Conservation (phyloP, 306 rosid genomes). For the Pterocarpus macrocarpus region DNA sequence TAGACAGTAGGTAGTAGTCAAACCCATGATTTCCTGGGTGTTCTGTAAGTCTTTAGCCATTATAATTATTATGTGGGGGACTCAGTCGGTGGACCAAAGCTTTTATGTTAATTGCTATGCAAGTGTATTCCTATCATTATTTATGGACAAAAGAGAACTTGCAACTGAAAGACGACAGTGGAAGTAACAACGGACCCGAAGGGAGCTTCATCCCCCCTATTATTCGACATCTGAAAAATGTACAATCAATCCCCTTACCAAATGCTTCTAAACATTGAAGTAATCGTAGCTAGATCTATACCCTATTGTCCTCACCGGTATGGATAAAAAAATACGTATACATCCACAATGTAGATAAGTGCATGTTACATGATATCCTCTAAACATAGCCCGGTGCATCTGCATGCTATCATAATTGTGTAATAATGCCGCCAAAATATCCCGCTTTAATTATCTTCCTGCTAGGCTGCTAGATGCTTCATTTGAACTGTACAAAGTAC, state of each 20-base stretch:
- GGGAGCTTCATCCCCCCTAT: neutral
- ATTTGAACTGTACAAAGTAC: neutral
- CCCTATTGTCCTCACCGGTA: neutral
- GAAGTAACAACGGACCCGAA: neutral
- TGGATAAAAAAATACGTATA: neutral
- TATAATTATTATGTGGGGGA: conserved; percentile 12
- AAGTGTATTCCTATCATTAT: neutral
- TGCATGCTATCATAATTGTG: neutral
- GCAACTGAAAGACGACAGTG: neutral
- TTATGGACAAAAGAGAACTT: neutral
- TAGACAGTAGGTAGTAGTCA: conserved; percentile 17
- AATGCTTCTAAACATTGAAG: neutral
- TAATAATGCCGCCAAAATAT: neutral
- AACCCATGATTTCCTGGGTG: conserved; percentile 22
- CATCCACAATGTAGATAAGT: neutral
- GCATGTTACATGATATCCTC: neutral
- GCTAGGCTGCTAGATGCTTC: neutral
- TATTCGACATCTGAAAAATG: conserved; percentile 4
- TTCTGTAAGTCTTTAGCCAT: conserved; percentile 3
- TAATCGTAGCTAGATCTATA: neutral
- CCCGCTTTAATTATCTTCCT: neutral
- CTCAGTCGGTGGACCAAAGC: neutral
- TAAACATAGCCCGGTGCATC: neutral
- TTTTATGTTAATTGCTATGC: neutral
- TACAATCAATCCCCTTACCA: neutral